Evolutionary conservation across 192 early-diverging fungal species (phyloP).

Genomic region (Linnemannia schmuckeri): DNA sequence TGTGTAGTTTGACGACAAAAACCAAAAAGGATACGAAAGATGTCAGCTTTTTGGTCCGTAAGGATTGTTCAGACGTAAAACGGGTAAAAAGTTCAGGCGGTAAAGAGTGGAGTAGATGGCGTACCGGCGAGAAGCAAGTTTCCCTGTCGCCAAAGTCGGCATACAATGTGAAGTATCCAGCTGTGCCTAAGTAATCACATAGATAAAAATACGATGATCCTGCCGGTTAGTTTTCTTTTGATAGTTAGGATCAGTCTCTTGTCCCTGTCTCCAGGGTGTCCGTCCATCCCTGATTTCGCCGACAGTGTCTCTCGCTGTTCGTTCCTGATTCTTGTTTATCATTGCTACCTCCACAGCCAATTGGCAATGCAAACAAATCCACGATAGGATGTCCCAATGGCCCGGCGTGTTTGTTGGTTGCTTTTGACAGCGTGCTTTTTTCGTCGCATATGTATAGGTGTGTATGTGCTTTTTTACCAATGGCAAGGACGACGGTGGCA

Average conservation of each 20-base stretch:
- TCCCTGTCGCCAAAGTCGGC: constrained; percentile 55
- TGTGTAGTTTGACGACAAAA: not conserved
- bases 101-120: not conserved
- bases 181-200: constrained; percentile 21
- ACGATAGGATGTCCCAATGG: no score
- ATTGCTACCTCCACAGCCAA: not conserved
- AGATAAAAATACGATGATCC: not conserved
- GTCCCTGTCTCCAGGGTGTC: not conserved
- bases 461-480: constrained; percentile 29
- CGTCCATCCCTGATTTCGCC: not conserved
- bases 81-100: not conserved
- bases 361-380: no score
- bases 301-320: no score
- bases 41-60: not conserved
- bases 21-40: not conserved
- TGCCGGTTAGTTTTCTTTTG: not conserved
- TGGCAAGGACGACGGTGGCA: constrained; percentile 36
- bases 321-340: not conserved
- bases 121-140: constrained; percentile 53
- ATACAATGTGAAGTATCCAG: constrained; percentile 47
- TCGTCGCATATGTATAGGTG: no score
- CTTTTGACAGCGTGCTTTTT: no score
- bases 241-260: not conserved
- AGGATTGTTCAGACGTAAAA: not conserved
- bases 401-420: no score